Conservation (phyloP, 768 basidiomycete genomes). For the Boletellus sp. region DNA sequence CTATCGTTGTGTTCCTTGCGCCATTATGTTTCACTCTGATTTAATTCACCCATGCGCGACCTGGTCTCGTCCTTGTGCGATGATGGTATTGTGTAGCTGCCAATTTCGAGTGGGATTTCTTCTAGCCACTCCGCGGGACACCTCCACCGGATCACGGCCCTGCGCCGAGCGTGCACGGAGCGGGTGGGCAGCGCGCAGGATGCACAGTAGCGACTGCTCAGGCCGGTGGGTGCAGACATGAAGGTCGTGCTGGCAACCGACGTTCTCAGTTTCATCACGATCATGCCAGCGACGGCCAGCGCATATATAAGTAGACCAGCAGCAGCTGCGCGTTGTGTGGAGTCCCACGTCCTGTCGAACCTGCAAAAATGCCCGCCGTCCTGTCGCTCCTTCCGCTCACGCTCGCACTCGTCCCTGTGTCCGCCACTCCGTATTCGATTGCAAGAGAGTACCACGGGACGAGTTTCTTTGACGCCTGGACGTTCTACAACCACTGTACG, state of each 20-base stretch:
- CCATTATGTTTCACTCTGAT: not conserved
- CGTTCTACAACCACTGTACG: slow-evolving; percentile 58
- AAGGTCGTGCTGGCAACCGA: too few relatives aligned
- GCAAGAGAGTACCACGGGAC: slow-evolving; percentile 55
- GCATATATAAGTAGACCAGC: not conserved
- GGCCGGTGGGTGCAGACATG: too few relatives aligned
- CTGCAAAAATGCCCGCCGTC: slow-evolving; percentile 8
- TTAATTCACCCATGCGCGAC: not conserved
- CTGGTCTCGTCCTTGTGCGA: too few relatives aligned
- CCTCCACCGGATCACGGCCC: not conserved
- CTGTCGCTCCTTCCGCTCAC: slow-evolving; percentile 6
- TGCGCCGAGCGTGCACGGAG: too few relatives aligned
- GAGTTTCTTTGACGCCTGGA: slow-evolving; percentile 67
- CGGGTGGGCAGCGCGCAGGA: too few relatives aligned
- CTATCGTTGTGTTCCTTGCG: slow-evolving; percentile 4
- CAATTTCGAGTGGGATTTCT: not conserved
- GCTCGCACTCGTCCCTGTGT: slow-evolving; percentile 7
- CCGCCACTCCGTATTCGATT: slow-evolving; percentile 44
- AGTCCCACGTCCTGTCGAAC: not conserved
- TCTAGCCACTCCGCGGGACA: not conserved
- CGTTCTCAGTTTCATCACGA: not conserved
- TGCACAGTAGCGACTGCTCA: too few relatives aligned
- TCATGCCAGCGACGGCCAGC: not conserved
- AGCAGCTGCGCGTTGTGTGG: not conserved
- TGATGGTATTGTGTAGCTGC: not conserved